Conservation (phyloP, 2,329 filamentous ascomycete species). For the Magnaporthales sp. region DNA sequence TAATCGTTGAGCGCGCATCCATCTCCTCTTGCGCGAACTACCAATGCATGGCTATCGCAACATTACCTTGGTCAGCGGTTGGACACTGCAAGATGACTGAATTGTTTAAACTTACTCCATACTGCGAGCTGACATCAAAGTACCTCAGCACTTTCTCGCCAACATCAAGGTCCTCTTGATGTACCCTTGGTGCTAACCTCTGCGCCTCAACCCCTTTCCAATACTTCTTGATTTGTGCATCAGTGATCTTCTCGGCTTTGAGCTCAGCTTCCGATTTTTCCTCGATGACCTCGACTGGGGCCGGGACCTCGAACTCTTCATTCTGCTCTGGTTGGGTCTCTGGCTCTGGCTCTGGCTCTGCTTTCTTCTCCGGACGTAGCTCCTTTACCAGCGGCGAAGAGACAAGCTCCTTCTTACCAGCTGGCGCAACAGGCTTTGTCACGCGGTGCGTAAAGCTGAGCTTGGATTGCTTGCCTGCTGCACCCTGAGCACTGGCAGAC, state of each 20-base stretch:
- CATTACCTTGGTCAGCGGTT: background rate
- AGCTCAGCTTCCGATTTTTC: constrained; percentile 41
- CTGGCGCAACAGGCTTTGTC: constrained; percentile 38
- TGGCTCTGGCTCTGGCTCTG: constrained; percentile 17
- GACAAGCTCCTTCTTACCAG: constrained; percentile 34
- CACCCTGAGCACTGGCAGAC: constrained; percentile 30
- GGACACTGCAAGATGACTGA: constrained; percentile 69
- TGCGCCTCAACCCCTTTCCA: constrained; percentile 66
- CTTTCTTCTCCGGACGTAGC: constrained; percentile 11
- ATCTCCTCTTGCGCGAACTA: constrained; percentile 70
- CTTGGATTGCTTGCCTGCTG: constrained; percentile 41
- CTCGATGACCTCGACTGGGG: constrained; percentile 13
- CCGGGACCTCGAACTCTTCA: constrained; percentile 15
- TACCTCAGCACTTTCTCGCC: constrained; percentile 84
- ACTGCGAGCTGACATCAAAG: constrained; percentile 87
- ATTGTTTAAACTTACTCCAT: constrained; percentile 60
- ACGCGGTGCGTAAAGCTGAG: constrained; percentile 50
- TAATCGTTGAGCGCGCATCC: constrained; percentile 78
- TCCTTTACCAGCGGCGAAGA: constrained; percentile 6
- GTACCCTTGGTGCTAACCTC: constrained; percentile 61
- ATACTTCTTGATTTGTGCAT: constrained; percentile 65
- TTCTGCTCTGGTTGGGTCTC: constrained; percentile 14
- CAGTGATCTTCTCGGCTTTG: constrained; percentile 54
- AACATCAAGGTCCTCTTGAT: constrained; percentile 63
- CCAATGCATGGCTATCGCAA: constrained; percentile 72